Base-by-base conservation (phyloP, 805 yeast genomes). In the Cyberlindnera bimundalis region DNA sequence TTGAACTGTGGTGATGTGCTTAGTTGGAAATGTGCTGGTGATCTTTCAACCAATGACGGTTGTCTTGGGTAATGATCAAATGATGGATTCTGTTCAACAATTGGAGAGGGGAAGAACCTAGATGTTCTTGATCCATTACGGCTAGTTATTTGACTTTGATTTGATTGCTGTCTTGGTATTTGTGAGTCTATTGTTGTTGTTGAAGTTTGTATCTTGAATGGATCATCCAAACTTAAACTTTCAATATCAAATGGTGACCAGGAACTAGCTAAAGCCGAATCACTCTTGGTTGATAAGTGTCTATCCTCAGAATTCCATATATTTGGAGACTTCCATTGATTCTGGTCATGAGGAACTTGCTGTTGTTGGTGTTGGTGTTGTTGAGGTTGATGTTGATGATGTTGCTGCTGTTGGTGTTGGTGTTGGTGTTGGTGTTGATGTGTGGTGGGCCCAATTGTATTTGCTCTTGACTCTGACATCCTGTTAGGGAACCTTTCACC, bases 241-340 rank as follows among this genome's bases (percentile, higher is more conserved):
- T 54, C 58, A 30, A 52, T 43, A 18, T 51, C 54, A 30, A 54
- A 54, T 3, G 57, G 57, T 0, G 60, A 48, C 60, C 60, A 57
- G 2, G 48, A 24, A 3, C 48, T 19, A 9, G 44, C 48, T 7
- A 55, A 17, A 2, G 56, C 58, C 15, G 59, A 54, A 23, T 57
- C 60, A 29, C 55, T 48, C 42, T 54, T 54, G 1, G 59, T 53
- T 1, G 60, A 55, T 9, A 47, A 19, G 21, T 50, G 53, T 15
- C 59, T 31, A 11, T 54, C 58, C 29, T 55, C 58, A 15, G 32
- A 38, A 25, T 49, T 53, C 60, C 59, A 54, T 4, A 54, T 50
- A 10, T 44, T 54, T 5, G 59, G 47, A 6, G 55, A 49, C n/a
- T 44, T 46, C 55, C 53, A 40, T 3, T 29, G 30, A 10, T 42